These are phyloP conservation scores for Collybia nuda DNA, from an alignment of 768 basidiomycete species.

Conservation along the genomic window DNA sequence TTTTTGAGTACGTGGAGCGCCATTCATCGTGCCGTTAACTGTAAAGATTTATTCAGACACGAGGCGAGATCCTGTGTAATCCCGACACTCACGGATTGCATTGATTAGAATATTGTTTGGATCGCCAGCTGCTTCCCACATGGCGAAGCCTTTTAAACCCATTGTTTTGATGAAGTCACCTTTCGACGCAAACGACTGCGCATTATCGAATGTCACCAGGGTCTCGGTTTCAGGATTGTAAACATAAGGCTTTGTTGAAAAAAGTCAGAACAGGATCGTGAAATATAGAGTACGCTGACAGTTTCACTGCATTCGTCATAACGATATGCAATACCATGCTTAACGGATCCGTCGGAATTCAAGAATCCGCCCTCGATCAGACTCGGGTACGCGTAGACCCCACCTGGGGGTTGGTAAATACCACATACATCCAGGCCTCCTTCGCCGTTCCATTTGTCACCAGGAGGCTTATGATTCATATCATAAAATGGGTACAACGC, in stretches of 20 bases:
- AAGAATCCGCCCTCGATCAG: conserved; percentile 59
- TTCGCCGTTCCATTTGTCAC: conserved; percentile 58
- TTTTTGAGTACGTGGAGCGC: not conserved
- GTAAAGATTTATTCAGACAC: not conserved
- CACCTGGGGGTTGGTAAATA: conserved; percentile 46
- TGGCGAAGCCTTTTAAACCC: conserved; percentile 63
- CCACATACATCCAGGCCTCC: conserved; percentile 59
- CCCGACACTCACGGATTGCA: conserved; percentile 43
- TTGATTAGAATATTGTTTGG: conserved; percentile 59
- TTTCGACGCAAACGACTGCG: conserved; percentile 59
- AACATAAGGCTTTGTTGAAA: conserved; percentile 55
- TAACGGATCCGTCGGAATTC: conserved; percentile 36
- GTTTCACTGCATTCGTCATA: conserved; percentile 76
- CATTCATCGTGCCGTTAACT: not conserved
- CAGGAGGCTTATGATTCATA: conserved; percentile 37
- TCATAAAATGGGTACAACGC: conserved; percentile 55
- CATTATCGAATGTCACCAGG: conserved; percentile 68
- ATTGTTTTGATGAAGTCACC: conserved; percentile 54
- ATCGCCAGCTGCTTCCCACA: conserved; percentile 76
- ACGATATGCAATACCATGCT: conserved; percentile 44
- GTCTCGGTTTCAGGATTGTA: conserved; percentile 54
- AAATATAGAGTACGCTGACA: conserved; percentile 34
- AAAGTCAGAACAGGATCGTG: not conserved
- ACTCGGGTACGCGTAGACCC: conserved; percentile 64
- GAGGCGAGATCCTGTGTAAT: not conserved